These are phyloP conservation scores for Pelargonium australe DNA, from an alignment of 441 rosid genomes.

Conservation along the genomic window DNA sequence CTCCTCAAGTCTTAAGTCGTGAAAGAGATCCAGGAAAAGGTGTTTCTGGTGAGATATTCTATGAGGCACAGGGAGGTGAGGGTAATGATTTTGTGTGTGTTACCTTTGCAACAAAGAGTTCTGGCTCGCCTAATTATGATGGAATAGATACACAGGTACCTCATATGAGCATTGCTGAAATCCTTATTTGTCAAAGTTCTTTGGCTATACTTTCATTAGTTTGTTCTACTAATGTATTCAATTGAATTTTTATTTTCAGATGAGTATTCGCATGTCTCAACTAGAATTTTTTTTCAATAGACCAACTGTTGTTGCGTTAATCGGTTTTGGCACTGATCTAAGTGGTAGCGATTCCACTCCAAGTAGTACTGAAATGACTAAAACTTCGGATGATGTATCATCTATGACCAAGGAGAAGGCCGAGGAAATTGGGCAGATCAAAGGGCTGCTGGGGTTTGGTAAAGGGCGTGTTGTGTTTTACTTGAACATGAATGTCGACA, in stretches of 20 bases:
- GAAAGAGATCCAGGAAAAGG: conserved; percentile 52
- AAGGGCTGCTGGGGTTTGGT: conserved; percentile 93
- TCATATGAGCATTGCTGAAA: conserved; percentile 18
- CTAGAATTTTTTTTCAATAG: conserved; percentile 94
- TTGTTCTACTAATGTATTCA: conserved; percentile 29
- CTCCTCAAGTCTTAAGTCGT: conserved; percentile 42
- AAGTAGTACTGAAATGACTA: conserved; percentile 29
- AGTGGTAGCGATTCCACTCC: conserved; percentile 36
- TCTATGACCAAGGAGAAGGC: conserved; percentile 48
- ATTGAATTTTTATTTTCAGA: conserved; percentile 43
- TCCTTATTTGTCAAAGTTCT: conserved; percentile 14
- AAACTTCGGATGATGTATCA: conserved; percentile 40
- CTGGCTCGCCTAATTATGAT: conserved; percentile 75
- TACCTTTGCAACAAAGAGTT: conserved; percentile 63
- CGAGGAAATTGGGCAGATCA: conserved; percentile 64
- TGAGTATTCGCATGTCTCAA: conserved; percentile 94
- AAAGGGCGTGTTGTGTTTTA: conserved; percentile 90
- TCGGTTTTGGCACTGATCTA: conserved; percentile 82
- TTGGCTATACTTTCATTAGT: conserved; percentile 14
- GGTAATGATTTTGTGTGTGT: conserved; percentile 81
- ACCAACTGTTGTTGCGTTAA: conserved; percentile 91
- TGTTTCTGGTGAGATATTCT: conserved; percentile 61
- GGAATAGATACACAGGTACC: conserved; percentile 91
- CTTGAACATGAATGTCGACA: conserved; percentile 80
- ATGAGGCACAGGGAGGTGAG: conserved; percentile 79